Base-by-base conservation (phyloP, 148 eudicot genomes). In the Vaccinium myrtillus region DNA sequence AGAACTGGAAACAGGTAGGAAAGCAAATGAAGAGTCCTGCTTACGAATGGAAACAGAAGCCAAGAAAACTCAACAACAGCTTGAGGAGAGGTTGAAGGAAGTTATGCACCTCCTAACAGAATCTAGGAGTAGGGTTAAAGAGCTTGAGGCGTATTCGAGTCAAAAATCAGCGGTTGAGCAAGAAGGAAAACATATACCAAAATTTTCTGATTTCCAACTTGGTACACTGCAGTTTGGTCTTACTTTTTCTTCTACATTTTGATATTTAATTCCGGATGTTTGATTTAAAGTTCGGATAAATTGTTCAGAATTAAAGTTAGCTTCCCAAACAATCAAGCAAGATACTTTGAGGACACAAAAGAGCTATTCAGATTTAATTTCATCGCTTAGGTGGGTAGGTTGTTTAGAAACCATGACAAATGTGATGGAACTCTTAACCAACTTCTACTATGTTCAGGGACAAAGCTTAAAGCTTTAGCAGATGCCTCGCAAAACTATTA, bases 261-360 rank as follows among this genome's bases (percentile, higher is more conserved):
- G 43, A 81, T 75, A 13, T 77, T 76, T 32, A 73, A 75, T 85
- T 21, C 61, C 58, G 51, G 48, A 63, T 27, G 69, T 80, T 84
- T 55, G 65, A 83, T 32, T 67, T 80, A 23, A n/a, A 79, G 80
- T 79, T 87, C 53, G 59, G 12, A 54, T 2, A 67, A 76, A 90
- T 79, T 78, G 18, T 86, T 80, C 91, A 97, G 99, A 95, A 77
- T 91, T 97, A 84, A 93, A 89, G 90, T 87, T 63, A 85, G 88
- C 96, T 78, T 94, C 98, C 81, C 94, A 93, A 83, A 82, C 92
- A 78, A 91, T 95, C 79, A 93, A 89, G 91, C 93, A 85, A 84
- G 96, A 97, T 81, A 61, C 94, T 88, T 88, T 87, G 86, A 90
- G 77, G 80, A 87, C 91, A 78, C 91, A 93, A 80, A 91, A 90